Base-by-base conservation (phyloP, 202 grass and related monocot species). In the Schoenoplectus triqueter region DNA sequence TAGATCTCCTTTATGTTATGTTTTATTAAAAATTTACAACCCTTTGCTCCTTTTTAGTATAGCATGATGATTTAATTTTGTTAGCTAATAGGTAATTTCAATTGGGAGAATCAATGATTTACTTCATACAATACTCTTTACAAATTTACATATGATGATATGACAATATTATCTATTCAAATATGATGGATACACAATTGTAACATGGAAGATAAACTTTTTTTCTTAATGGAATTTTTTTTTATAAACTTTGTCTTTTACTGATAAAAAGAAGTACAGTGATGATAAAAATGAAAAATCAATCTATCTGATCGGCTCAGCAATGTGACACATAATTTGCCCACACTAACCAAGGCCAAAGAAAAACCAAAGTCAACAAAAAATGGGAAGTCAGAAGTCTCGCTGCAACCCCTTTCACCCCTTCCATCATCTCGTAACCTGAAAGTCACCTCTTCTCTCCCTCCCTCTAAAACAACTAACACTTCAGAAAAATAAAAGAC, bases 361-460 rank as follows among this genome's bases (percentile, higher is more conserved):
- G 65, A 82, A 13, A 69, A 67, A 15, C 18, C 46, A 69, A 82
- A 82, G 41, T 31, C 41, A 78, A 47, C 1, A 2, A 63, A 78
- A 31, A 31, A 65, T 64, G 5, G 49, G 10, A 40, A 56, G 87
- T 94, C 89, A 31, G 31, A 31, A 31, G 83, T 52, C 83, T 84
- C 67, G 76, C 20, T 85, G 44, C 17, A 13, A 2, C 31, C 14
- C 40, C 60, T 81, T 65, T 46, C 60, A 31, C 5, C 48, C 22
- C 66, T 72, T 83, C 78, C 85, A 89, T 69, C 85, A 89, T 69
- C 84, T 85, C 84, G 54, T 94, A 46, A 44, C 86, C 90, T 52
- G 50, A 47, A 87, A 80, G 78, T 69, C 84, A n/a, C 39, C 67
- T 73, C 49, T 75, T 51, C 56, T 6, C 64, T 55, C 10, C 66